Conservation (phyloP, 176 grass and related monocot genomes). For the Coix lacrymajobi region DNA sequence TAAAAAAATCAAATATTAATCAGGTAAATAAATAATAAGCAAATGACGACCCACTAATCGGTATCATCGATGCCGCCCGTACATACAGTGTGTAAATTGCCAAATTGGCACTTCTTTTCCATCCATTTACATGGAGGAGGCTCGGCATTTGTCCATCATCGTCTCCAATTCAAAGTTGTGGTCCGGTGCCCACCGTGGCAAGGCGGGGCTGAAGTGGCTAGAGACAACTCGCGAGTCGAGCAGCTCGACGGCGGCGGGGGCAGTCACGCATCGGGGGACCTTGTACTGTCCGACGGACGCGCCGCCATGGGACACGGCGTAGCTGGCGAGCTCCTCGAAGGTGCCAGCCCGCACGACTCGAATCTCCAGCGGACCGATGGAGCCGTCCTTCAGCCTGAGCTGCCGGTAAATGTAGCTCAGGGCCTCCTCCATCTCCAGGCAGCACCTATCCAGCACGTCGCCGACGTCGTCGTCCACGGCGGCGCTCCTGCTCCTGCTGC, state of each 20-base stretch:
- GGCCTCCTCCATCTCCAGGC: background rate
- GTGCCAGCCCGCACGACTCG: background rate
- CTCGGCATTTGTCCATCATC: no score
- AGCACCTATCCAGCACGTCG: background rate
- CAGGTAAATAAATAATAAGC: no score
- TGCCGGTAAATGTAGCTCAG: background rate
- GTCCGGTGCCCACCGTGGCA: background rate
- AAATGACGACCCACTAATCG: no score
- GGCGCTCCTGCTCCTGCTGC: no score
- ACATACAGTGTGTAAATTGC: no score
- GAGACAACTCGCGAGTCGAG: background rate
- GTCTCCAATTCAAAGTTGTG: background rate
- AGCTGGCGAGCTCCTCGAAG: background rate
- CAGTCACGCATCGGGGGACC: background rate
- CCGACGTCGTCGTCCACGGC: no score
- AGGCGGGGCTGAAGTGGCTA: background rate
- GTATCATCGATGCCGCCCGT: no score
- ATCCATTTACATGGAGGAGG: no score
- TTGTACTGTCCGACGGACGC: background rate
- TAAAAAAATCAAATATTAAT: no score
- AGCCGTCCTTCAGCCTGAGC: background rate
- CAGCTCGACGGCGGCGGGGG: background rate
- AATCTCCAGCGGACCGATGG: background rate
- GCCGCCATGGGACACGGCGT: background rate
- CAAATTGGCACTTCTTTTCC: no score